phyloP scores from a whole-genome alignment of 2,329 filamentous ascomycete genomes.

The Colletotrichum sp. region DNA sequence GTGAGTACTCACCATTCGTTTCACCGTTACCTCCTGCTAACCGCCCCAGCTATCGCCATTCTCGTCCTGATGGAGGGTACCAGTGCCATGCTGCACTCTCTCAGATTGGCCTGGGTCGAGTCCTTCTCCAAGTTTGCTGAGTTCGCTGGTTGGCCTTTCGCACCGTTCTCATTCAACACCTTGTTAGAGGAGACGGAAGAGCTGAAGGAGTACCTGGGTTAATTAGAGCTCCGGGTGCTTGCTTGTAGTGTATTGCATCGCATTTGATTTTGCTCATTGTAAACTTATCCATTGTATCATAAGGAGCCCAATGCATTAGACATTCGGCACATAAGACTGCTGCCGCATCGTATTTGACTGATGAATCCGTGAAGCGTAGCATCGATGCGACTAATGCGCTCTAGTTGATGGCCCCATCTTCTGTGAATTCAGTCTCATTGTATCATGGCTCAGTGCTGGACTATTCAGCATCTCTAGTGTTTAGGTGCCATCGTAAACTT shows the following conservation, averaged over 20 bases:
- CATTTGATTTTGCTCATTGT: conserved; percentile 16
- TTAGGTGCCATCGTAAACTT: neutral
- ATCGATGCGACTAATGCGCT: neutral
- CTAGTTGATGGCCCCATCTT: neutral
- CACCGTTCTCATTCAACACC: conserved; percentile 86
- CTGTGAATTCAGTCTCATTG: neutral
- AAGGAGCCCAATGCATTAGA: conserved; percentile 16
- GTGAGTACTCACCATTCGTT: conserved; percentile 33
- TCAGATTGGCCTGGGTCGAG: conserved; percentile 95
- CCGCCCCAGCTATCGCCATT: conserved; percentile 53
- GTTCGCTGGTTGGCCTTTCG: conserved; percentile 85
- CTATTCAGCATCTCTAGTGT: neutral
- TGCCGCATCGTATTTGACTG: neutral
- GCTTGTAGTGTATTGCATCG: neutral
- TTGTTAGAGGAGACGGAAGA: conserved; percentile 83
- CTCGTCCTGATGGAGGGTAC: conserved; percentile 96
- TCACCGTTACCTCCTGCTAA: neutral
- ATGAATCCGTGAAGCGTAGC: neutral
- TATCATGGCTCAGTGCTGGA: neutral
- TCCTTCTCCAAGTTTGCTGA: conserved; percentile 98
- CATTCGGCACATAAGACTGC: neutral
- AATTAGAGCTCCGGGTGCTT: conserved; percentile 5
- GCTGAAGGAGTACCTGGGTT: conserved; percentile 60
- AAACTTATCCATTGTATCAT: conserved; percentile 24
- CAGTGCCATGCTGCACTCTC: conserved; percentile 91